Evolutionary conservation across 1,139 yeast species (phyloP), one percentile per base, ranked within the genome.

Genomic region (Lodderomyces margitis): DNA sequence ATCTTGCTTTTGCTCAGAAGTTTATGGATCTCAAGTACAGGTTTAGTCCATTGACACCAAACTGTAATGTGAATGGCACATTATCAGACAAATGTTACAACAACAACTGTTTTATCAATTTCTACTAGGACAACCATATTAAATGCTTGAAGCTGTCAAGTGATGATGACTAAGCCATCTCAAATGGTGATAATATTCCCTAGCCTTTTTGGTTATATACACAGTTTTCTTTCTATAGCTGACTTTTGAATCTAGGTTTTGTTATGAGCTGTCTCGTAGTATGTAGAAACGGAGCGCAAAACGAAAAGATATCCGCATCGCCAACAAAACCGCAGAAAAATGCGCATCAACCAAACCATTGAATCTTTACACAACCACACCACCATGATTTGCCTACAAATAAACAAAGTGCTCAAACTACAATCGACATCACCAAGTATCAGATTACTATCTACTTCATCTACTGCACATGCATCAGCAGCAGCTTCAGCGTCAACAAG

Each of bases 11-110:
- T 53, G 70, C 78, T 45, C 82, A 77, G 45, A 48, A 56, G 46
- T 82, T 75, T 56, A 61, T 74, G 35, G 62, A 70, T 41, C 61
- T 59, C 42, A 72, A 78, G 41, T 75, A 69, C 57, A 71, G 88
- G 54, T 59, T 62, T 46, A 74, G 84, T 36, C 84, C 85, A 21
- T 62, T 58, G 36, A 68, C 66, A 16, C 76, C 78, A 23, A 54
- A 64, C 20, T 78, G 83, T 59, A 53, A 30, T 10, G 28, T 10
- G n/a, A 16, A 37, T 30, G 36, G 36, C 11, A 37, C 19, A 5
- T 21, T 37, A 11, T 17, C 24, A 10, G 11, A 36, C 11, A 11
- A 11, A 21, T 38, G 41, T 28, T 38, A 20, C 12, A 38, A 33
- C 30, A 38, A 34, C 33, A 75, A 75, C 56, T 74, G 74, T 51